Conservation (phyloP, 1,139 yeast genomes). For the Blastobotrys malaysiensis region DNA sequence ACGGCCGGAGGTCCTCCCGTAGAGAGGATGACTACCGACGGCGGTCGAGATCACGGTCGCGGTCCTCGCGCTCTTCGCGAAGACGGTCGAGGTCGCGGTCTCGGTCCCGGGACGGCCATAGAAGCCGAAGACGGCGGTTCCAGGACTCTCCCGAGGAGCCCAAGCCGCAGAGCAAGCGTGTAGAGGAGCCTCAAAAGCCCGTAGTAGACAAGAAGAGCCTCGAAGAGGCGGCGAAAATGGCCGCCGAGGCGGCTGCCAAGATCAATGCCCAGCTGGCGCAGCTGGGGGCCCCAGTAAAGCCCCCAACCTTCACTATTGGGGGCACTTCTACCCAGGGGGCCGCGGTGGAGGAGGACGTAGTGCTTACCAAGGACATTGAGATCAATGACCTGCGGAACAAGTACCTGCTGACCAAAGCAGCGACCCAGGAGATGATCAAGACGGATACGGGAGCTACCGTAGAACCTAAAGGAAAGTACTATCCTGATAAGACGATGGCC, state of each 20-base stretch:
- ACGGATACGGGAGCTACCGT: conserved; percentile 33
- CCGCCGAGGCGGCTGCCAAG: conserved; percentile 34
- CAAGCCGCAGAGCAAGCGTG: neutral
- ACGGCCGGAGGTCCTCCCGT: neutral
- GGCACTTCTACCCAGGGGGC: neutral
- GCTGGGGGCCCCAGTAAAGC: neutral
- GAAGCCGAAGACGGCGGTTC: conserved; percentile 4
- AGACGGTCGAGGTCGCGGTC: neutral
- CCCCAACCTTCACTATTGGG: neutral
- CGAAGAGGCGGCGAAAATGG: conserved; percentile 26
- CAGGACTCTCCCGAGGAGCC: neutral
- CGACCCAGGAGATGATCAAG: conserved; percentile 30
- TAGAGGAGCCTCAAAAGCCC: neutral
- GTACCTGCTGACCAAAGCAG: conserved; percentile 35
- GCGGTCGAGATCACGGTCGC: neutral
- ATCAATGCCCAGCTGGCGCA: conserved; percentile 29
- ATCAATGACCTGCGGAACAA: conserved; percentile 37
- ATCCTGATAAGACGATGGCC: conserved; percentile 35
- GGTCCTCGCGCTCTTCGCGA: too few species aligned
- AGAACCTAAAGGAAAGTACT: conserved; percentile 35
- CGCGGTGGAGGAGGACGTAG: conserved; percentile 2
- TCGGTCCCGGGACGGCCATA: conserved; percentile 3
- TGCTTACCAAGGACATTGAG: conserved; percentile 29
- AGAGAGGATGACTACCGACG: neutral
- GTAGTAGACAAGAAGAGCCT: neutral